phyloP scores from a whole-genome alignment of 192 early-diverging fungal species.

The Podila epicladia region DNA sequence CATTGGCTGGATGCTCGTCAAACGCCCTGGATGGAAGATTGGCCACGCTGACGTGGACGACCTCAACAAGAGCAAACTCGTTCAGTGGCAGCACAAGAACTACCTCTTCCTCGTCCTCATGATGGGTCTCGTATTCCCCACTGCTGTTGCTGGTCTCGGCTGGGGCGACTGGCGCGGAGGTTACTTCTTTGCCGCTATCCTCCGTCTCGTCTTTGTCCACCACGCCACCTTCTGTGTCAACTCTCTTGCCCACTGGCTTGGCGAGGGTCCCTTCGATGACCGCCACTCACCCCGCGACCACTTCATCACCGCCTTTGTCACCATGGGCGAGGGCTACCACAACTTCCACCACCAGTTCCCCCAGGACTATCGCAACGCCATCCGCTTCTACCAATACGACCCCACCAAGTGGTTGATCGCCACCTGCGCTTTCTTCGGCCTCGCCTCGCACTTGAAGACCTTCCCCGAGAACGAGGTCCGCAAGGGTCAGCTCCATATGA shows the following conservation, averaged over 20 bases:
- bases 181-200: conserved; percentile 78
- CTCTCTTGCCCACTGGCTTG: conserved; percentile 84
- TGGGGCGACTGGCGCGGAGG: conserved; percentile 87
- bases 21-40: conserved; percentile 75
- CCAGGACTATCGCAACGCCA: conserved; percentile 88
- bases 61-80: conserved; percentile 75
- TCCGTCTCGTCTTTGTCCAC: conserved; percentile 82
- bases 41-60: conserved; percentile 87
- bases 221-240: conserved; percentile 93
- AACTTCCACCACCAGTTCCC: conserved; percentile 94
- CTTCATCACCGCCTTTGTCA: conserved; percentile 82
- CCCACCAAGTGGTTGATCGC: conserved; percentile 90
- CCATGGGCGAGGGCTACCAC: conserved; percentile 89
- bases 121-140: conserved; percentile 85
- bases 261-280: conserved; percentile 84
- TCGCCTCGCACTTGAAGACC: conserved; percentile 79
- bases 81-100: conserved; percentile 82
- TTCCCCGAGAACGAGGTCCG: conserved; percentile 86
- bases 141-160: conserved; percentile 82
- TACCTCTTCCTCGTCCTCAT: conserved; percentile 76
- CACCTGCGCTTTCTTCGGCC: conserved; percentile 64
- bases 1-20: conserved; percentile 88
- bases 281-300: conserved; percentile 87
- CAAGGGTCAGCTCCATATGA: conserved; percentile 85
- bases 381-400: conserved; percentile 82